Conservation (phyloP, 441 rosid genomes). For the Croton setiger region DNA sequence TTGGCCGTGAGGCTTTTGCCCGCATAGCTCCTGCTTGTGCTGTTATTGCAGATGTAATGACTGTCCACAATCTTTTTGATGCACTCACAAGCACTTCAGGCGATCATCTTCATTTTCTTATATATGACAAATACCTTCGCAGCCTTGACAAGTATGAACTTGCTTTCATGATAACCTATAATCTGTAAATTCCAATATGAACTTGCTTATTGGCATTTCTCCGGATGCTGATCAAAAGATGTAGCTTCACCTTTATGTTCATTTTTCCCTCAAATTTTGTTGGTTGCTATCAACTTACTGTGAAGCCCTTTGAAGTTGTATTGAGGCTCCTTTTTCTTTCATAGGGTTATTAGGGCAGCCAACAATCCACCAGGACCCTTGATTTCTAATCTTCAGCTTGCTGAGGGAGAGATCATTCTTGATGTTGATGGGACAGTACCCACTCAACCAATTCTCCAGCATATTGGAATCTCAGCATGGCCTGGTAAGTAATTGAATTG, state of each 20-base stretch:
- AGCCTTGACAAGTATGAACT: constrained; percentile 77
- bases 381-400: constrained; percentile 58
- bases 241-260: background rate
- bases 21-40: constrained; percentile 85
- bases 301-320: constrained; percentile 12
- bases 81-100: constrained; percentile 71
- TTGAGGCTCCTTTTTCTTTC: constrained; percentile 15
- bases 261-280: background rate
- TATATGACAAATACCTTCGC: constrained; percentile 84
- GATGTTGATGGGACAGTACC: constrained; percentile 85
- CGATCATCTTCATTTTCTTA: constrained; percentile 70
- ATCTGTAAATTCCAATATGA: constrained; percentile 36
- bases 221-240: background rate
- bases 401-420: constrained; percentile 78
- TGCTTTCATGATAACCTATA: constrained; percentile 1
- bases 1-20: constrained; percentile 79
- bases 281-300: background rate
- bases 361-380: constrained; percentile 51
- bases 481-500: constrained; percentile 54
- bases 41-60: constrained; percentile 74
- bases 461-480: constrained; percentile 91
- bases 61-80: constrained; percentile 81
- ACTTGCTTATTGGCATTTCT: constrained; percentile 19
- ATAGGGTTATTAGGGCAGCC: constrained; percentile 63
- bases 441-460: constrained; percentile 89